These are phyloP conservation scores for Paramecium octaurelia DNA, from an alignment of 73 alveolate genomes.

Conservation along the genomic window DNA sequence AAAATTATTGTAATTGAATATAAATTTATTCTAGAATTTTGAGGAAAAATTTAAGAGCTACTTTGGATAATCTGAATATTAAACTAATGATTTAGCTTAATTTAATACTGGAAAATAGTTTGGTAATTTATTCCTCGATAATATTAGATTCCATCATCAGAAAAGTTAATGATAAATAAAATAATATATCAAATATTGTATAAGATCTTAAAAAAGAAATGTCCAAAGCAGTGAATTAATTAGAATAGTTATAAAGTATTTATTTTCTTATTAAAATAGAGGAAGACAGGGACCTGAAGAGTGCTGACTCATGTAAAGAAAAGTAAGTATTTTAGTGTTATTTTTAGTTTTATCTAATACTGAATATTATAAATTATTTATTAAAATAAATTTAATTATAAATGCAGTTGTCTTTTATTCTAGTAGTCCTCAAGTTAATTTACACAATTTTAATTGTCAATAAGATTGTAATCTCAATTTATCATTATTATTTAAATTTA, in stretches of 20 bases:
- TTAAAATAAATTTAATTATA: neutral
- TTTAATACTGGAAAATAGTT: conserved; percentile 12
- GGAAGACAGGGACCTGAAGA: conserved; percentile 35
- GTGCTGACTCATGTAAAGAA: conserved; percentile 37
- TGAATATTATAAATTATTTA: neutral
- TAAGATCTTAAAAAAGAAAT: conserved; percentile 58
- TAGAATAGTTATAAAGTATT: conserved; percentile 47
- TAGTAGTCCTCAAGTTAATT: too few relatives aligned
- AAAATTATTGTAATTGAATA: neutral
- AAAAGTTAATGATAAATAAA: conserved; percentile 57
- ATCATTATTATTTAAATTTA: too few relatives aligned
- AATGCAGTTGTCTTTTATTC: neutral
- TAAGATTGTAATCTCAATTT: neutral
- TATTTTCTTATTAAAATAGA: neutral
- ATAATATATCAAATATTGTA: conserved; percentile 53
- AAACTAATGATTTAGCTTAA: conserved; percentile 33
- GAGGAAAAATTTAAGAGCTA: conserved; percentile 41
- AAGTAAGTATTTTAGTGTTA: neutral
- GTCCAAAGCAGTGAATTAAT: conserved; percentile 58
- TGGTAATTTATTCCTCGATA: neutral
- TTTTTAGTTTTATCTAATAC: conserved; percentile 14
- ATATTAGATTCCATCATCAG: conserved; percentile 44
- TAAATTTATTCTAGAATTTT: conserved; percentile 27
- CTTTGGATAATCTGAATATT: conserved; percentile 17
- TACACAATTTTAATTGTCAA: too few relatives aligned